These are phyloP conservation scores for Aspergillus terreus DNA, from an alignment of 2,329 filamentous ascomycete species.

Conservation along the genomic window DNA sequence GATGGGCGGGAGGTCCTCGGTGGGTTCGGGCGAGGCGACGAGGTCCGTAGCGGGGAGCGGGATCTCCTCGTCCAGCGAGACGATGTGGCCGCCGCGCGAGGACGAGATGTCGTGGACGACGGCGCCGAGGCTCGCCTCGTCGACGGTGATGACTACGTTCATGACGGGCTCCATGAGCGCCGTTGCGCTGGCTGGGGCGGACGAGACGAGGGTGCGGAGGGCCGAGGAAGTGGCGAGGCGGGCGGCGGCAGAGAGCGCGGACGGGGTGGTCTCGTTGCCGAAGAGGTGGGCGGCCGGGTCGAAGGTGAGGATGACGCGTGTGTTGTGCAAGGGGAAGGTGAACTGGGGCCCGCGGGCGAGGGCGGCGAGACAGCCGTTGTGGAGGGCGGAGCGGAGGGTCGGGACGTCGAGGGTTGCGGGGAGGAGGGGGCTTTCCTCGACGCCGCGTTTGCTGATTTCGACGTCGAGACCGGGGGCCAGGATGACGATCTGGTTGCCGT, in stretches of 20 bases:
- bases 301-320: slow-evolving; percentile 66
- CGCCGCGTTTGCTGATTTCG: slow-evolving; percentile 32
- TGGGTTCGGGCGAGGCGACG: slow-evolving; percentile 10
- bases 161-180: slow-evolving; percentile 90
- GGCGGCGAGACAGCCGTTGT: slow-evolving; percentile 78
- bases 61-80: slow-evolving; percentile 62
- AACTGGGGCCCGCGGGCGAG: slow-evolving; percentile 80
- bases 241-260: slow-evolving; percentile 64
- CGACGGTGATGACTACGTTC: slow-evolving; percentile 80
- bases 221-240: slow-evolving; percentile 66
- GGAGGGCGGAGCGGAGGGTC: slow-evolving; percentile 53
- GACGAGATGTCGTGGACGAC: slow-evolving; percentile 80
- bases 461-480: slow-evolving; percentile 48
- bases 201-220: slow-evolving; percentile 52
- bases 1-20: slow-evolving; percentile 47
- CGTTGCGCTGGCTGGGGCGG: slow-evolving; percentile 47
- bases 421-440: slow-evolving; percentile 48
- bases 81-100: slow-evolving; percentile 67
- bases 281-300: slow-evolving; percentile 64
- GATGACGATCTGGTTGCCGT: slow-evolving; percentile 68
- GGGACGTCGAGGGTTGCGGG: slow-evolving; percentile 51
- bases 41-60: slow-evolving; percentile 27
- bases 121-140: slow-evolving; percentile 73
- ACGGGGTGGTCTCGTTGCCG: slow-evolving; percentile 62
- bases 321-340: slow-evolving; percentile 74